phyloP scores from a whole-genome alignment of 192 early-diverging fungal genomes.

The Coemansia sp. region DNA sequence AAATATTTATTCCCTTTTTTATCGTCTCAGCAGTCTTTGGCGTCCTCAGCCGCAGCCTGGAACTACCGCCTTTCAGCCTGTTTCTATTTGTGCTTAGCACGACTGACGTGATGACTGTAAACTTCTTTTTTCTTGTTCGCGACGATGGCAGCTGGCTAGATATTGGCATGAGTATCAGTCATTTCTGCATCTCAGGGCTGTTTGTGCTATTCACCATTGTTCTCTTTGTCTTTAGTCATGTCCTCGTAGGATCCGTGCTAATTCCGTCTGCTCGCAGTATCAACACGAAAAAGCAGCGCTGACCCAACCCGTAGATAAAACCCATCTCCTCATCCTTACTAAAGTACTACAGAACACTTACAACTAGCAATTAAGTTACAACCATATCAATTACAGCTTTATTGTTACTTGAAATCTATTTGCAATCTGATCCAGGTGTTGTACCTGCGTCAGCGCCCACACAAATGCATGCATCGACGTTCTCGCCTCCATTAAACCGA shows the following conservation, averaged over 20 bases:
- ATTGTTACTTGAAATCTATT: constrained; percentile 1
- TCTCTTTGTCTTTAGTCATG: constrained; percentile 76
- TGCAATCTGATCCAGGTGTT: not conserved
- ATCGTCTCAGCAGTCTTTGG: constrained; percentile 80
- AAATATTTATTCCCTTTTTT: constrained; percentile 95
- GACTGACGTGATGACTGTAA: constrained; percentile 91
- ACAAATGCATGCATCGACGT: constrained; percentile 10
- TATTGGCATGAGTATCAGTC: constrained; percentile 94
- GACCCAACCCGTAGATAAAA: not conserved
- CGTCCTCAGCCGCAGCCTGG: constrained; percentile 71
- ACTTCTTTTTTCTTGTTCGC: constrained; percentile 92
- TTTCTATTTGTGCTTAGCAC: constrained; percentile 84
- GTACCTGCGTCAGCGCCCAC: not conserved
- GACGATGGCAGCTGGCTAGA: constrained; percentile 95
- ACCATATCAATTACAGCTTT: not conserved
- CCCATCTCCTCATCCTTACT: not conserved
- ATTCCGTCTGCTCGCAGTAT: constrained; percentile 21
- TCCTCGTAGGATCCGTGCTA: constrained; percentile 54
- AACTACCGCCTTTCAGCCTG: constrained; percentile 81
- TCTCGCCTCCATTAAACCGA: constrained; percentile 24
- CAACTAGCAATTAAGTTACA: not conserved
- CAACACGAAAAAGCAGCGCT: constrained; percentile 31
- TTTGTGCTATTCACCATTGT: constrained; percentile 91
- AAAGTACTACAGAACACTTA: not conserved
- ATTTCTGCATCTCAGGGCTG: constrained; percentile 89